A percentile compares a stretch with the other conserved stretches of the same genome.
These are phyloP conservation scores for Ophioceras dolichostomum DNA, from an alignment of 2,329 filamentous ascomycete genomes.

Conservation along the genomic window DNA sequence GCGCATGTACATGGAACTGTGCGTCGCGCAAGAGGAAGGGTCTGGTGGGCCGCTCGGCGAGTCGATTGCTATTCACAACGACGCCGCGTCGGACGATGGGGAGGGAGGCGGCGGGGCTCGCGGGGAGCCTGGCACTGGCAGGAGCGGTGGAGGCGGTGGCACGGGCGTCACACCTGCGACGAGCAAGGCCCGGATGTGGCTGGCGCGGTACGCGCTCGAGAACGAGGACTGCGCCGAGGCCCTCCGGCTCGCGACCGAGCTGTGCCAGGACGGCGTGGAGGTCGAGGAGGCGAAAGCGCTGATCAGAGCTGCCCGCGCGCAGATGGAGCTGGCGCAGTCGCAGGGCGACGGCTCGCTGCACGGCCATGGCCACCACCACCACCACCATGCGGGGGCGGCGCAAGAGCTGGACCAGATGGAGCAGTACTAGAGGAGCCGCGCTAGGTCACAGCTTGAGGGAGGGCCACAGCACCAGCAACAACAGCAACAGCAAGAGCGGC, in stretches of 20 bases:
- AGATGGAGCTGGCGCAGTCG: constrained; percentile 38
- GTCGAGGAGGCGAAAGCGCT: constrained; percentile 94
- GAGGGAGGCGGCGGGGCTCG: not conserved
- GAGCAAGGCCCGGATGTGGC: constrained; percentile 86
- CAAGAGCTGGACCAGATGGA: too few species aligned
- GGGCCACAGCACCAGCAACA: too few species aligned
- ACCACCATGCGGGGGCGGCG: too few species aligned
- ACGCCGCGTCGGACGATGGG: constrained; percentile 26
- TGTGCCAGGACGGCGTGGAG: constrained; percentile 92
- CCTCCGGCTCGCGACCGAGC: constrained; percentile 71
- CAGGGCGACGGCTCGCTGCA: not conserved
- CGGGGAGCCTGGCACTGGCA: too few species aligned
- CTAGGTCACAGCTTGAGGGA: too few species aligned
- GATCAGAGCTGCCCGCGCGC: constrained; percentile 72
- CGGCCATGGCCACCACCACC: too few species aligned
- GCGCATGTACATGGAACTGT: constrained; percentile 91
- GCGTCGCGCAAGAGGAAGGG: constrained; percentile 83
- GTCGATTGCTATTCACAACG: constrained; percentile 42
- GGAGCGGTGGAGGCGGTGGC: constrained; percentile 29
- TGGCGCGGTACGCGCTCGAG: constrained; percentile 70
- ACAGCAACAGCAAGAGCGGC: too few species aligned
- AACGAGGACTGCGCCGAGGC: constrained; percentile 64
- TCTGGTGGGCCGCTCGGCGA: constrained; percentile 19
- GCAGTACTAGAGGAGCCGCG: too few species aligned
- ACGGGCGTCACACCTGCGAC: constrained; percentile 86